Evolutionary conservation across 2,329 filamentous ascomycete genomes (phyloP).

Genomic region (Fusarium avenaceum): DNA sequence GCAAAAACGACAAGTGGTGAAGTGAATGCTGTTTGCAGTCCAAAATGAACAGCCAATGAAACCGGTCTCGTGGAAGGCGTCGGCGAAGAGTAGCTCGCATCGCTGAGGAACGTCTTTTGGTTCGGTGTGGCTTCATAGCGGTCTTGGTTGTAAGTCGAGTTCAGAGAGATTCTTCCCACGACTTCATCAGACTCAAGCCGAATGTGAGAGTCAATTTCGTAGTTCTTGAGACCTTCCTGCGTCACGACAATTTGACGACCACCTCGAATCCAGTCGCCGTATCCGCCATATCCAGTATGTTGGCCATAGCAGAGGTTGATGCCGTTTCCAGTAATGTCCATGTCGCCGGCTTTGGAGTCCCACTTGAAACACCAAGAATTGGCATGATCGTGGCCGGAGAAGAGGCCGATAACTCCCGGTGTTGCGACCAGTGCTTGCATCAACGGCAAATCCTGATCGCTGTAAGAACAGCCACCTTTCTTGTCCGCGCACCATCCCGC

Average conservation of each 20-base stretch:
- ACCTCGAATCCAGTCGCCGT: constrained; percentile 74
- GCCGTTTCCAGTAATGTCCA: constrained; percentile 58
- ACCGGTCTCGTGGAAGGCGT: not conserved
- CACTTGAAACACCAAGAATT: constrained; percentile 70
- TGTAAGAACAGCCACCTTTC: constrained; percentile 57
- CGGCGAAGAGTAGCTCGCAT: not conserved
- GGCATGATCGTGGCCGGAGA: constrained; percentile 76
- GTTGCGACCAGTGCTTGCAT: constrained; percentile 72
- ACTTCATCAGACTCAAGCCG: constrained; percentile 68
- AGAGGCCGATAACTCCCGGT: constrained; percentile 68
- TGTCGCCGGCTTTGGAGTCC: constrained; percentile 64
- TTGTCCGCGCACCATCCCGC: constrained; percentile 60
- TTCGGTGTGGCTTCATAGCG: constrained; percentile 62
- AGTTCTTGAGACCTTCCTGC: constrained; percentile 55
- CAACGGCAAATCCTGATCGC: constrained; percentile 69
- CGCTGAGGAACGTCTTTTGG: constrained; percentile 48
- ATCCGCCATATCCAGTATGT: constrained; percentile 78
- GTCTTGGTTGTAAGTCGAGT: constrained; percentile 71
- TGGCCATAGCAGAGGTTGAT: constrained; percentile 71
- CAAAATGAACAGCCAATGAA: not conserved
- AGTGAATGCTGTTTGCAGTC: not conserved
- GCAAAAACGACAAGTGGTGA: not conserved
- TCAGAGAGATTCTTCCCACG: constrained; percentile 67
- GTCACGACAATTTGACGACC: constrained; percentile 68
- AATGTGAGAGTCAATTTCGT: constrained; percentile 70